Conservation (phyloP, 495 filamentous ascomycete genomes). For the Annulohypoxylon moriforme region DNA sequence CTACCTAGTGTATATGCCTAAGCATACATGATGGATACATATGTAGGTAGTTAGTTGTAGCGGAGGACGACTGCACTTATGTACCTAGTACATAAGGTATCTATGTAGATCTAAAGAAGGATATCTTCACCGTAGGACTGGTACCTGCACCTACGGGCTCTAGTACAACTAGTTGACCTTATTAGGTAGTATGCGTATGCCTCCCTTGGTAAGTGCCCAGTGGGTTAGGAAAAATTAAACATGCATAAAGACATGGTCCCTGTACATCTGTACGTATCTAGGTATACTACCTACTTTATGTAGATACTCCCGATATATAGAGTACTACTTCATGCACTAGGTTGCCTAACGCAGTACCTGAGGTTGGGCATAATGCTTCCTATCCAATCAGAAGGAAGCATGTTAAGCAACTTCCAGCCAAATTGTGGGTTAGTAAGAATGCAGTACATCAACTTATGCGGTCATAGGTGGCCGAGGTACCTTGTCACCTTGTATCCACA, state of each 20-base stretch:
- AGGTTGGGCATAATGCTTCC: neutral
- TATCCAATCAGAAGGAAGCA: neutral
- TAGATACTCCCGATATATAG: too few relatives aligned
- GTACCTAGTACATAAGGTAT: too few relatives aligned
- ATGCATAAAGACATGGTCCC: neutral
- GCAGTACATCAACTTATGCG: constrained; percentile 4
- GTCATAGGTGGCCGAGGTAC: constrained; percentile 21
- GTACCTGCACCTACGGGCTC: too few relatives aligned
- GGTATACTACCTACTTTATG: too few relatives aligned
- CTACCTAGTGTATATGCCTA: too few relatives aligned
- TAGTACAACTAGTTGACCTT: too few relatives aligned
- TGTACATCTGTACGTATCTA: too few relatives aligned
- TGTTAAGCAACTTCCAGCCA: neutral
- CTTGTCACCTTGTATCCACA: constrained; percentile 2
- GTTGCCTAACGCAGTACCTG: too few relatives aligned
- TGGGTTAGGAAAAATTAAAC: neutral
- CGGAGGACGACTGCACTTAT: too few relatives aligned
- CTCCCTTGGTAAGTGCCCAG: neutral
- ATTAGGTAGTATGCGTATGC: neutral
- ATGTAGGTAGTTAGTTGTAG: too few relatives aligned
- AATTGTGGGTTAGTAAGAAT: neutral
- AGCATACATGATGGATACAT: neutral
- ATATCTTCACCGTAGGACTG: neutral
- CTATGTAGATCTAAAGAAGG: too few relatives aligned
- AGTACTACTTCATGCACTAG: too few relatives aligned